A percentile compares a stretch with the other conserved stretches of the same genome.
These are phyloP conservation scores for Acidiella bohemica DNA, from an alignment of 495 filamentous ascomycete species.

Conservation along the genomic window DNA sequence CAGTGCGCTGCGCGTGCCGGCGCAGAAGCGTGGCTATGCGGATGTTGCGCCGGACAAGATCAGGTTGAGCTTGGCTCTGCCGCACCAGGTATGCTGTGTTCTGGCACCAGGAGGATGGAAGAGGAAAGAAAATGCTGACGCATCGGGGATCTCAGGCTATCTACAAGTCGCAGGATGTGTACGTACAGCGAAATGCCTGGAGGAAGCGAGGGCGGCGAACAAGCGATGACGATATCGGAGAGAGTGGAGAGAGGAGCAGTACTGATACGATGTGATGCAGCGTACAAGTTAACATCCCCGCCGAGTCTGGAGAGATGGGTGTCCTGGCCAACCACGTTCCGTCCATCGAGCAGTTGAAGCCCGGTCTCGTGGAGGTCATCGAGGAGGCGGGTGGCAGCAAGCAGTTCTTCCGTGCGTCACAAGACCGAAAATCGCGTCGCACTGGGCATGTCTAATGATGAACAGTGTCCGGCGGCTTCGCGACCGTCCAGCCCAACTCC, in stretches of 20 bases:
- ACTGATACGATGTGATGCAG: conserved; percentile 29
- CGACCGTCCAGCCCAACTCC: conserved; percentile 90
- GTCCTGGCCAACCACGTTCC: conserved; percentile 97
- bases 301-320: conserved; percentile 98
- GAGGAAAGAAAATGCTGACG: conserved; percentile 7
- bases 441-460: background rate
- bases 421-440: background rate
- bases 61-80: conserved; percentile 90
- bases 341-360: conserved; percentile 96
- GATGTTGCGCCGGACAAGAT: conserved; percentile 93
- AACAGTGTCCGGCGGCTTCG: conserved; percentile 93
- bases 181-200: conserved; percentile 25
- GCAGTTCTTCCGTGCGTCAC: conserved; percentile 88
- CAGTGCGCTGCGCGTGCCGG: conserved; percentile 48
- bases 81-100: conserved; percentile 73
- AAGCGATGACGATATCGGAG: background rate
- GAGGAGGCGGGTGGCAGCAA: conserved; percentile 89
- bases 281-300: conserved; percentile 97
- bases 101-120: background rate
- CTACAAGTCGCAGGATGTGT: conserved; percentile 67
- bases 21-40: conserved; percentile 81
- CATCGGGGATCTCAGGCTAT: conserved; percentile 39
- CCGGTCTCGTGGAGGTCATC: conserved; percentile 85
- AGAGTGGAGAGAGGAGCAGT: background rate
- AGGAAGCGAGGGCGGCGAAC: background rate